These are phyloP conservation scores for Climacium dendroides DNA, from an alignment of 225 moss, liverwort and hornwort species.

Conservation along the genomic window DNA sequence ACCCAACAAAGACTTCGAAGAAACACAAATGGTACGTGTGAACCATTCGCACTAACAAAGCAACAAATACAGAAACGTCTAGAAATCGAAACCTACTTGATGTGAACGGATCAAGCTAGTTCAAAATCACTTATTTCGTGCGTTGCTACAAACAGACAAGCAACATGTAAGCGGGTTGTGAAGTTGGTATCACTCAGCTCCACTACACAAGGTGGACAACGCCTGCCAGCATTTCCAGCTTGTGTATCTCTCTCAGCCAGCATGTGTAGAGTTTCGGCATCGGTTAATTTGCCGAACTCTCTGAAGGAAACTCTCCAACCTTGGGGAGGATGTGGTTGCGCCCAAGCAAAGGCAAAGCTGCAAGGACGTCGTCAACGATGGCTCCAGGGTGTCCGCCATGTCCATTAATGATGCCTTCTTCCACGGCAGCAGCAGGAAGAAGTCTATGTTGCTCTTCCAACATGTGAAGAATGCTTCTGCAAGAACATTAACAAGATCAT, in stretches of 20 bases:
- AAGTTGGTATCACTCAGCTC: neutral
- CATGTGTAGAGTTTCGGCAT: neutral
- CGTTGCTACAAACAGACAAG: neutral
- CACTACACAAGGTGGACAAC: neutral
- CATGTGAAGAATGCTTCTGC: neutral
- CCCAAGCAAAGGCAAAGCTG: neutral
- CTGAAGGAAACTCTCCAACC: neutral
- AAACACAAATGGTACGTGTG: neutral
- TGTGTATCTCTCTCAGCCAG: slow-evolving; percentile 2
- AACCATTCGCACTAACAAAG: neutral
- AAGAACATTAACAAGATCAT: neutral
- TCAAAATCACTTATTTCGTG: neutral
- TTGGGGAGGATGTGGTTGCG: neutral
- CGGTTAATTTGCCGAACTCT: neutral
- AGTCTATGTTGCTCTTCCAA: neutral
- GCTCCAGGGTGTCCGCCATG: neutral
- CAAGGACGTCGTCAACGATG: neutral
- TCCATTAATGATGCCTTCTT: neutral
- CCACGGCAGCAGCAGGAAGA: neutral
- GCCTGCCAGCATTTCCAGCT: neutral
- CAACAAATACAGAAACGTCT: neutral
- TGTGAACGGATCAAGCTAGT: neutral
- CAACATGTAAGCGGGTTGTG: neutral
- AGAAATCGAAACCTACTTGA: neutral
- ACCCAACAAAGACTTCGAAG: neutral